These are phyloP conservation scores for Chrysopogon serrulatus DNA, from an alignment of 176 grass and related monocot species.

Conservation along the genomic window DNA sequence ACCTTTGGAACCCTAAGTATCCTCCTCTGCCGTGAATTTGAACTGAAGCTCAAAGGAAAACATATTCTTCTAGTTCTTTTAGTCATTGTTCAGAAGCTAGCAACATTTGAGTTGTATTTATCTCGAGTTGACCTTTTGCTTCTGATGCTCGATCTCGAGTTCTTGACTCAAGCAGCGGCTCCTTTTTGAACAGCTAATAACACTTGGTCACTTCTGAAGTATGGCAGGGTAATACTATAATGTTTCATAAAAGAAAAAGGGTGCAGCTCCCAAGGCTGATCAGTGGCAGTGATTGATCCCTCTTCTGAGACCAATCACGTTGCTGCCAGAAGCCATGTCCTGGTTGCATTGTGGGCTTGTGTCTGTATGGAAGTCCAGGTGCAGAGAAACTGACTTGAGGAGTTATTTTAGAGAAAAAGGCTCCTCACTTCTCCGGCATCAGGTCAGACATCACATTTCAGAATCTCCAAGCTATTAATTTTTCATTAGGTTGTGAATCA, in stretches of 20 bases:
- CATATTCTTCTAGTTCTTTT: background rate
- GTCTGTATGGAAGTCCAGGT: conserved; percentile 30
- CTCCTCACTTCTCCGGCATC: conserved; percentile 20
- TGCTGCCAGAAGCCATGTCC: background rate
- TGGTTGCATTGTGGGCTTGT: background rate
- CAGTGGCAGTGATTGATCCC: conserved; percentile 23
- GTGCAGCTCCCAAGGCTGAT: background rate
- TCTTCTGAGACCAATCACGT: background rate
- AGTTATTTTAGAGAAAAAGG: background rate
- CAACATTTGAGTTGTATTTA: background rate
- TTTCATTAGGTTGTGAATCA: conserved; percentile 16
- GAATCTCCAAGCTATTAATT: conserved; percentile 27
- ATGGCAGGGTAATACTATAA: background rate
- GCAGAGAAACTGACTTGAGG: conserved; percentile 40
- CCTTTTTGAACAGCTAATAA: conserved; percentile 1
- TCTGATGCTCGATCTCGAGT: background rate
- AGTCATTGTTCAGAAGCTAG: background rate
- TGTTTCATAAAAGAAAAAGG: background rate
- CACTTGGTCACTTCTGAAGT: conserved; percentile 5
- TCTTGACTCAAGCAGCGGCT: conserved; percentile 19
- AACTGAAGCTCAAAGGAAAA: too few species aligned
- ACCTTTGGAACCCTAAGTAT: too few species aligned
- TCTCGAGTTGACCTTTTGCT: background rate
- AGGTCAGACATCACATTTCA: conserved; percentile 35
- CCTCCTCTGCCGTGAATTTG: too few species aligned